Evolutionary conservation across 78 protist species (phyloP).

Genomic region (Emiliania huxleyi): DNA sequence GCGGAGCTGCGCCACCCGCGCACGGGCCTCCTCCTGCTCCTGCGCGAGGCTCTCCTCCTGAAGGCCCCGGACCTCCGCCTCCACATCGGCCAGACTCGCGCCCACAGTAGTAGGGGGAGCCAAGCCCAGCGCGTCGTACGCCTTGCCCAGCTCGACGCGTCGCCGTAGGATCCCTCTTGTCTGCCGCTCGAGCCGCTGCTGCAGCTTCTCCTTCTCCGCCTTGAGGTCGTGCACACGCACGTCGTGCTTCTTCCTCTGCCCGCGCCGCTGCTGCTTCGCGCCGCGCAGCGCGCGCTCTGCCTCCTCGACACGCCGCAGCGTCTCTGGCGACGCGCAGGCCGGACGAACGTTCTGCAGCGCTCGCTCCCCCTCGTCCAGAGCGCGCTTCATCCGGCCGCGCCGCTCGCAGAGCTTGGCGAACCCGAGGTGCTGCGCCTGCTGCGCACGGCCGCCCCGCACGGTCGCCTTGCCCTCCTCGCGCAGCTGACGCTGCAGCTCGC

Average conservation of each 20-base stretch:
- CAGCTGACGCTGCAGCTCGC: not conserved
- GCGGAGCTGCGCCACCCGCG: not conserved
- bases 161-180: not conserved
- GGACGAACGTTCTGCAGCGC: not conserved
- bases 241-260: not conserved
- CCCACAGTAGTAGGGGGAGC: not conserved
- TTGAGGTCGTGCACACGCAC: not conserved
- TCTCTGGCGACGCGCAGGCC: not conserved
- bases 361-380: not conserved
- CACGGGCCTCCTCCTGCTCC: not conserved
- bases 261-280: not conserved
- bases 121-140: not conserved
- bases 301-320: not conserved
- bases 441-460: not conserved
- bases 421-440: not conserved
- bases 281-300: not conserved
- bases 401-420: not conserved
- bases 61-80: not conserved
- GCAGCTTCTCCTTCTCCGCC: not conserved
- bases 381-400: not conserved
- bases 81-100: not conserved
- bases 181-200: not conserved
- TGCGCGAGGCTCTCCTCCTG: not conserved
- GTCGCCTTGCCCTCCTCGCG: not conserved
- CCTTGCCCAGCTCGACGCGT: not conserved